Evolutionary conservation across 306 rosid species (phyloP).

Genomic region (Sicyos baderoa): DNA sequence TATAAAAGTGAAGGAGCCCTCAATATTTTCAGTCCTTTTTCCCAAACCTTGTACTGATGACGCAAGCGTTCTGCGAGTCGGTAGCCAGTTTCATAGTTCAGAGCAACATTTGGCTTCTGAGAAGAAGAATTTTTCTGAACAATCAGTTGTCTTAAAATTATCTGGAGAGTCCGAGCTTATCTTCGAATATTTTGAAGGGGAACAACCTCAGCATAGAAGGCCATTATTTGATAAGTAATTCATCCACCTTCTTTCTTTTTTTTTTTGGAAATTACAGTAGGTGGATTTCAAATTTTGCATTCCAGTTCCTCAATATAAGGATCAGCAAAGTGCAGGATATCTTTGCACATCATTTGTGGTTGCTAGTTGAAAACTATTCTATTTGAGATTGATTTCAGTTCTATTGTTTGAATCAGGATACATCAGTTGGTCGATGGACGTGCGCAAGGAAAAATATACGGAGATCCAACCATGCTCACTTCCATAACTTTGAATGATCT

Average conservation of each 20-base stretch:
- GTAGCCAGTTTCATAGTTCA: slow-evolving; percentile 19
- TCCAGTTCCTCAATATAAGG: neutral
- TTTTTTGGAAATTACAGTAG: neutral
- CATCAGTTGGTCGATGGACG: slow-evolving; percentile 42
- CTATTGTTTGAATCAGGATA: slow-evolving; percentile 44
- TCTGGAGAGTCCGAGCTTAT: slow-evolving; percentile 50
- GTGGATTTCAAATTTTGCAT: no score
- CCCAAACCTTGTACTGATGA: slow-evolving; percentile 33
- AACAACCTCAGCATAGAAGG: slow-evolving; percentile 67
- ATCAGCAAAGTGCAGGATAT: neutral
- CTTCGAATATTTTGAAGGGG: slow-evolving; percentile 76
- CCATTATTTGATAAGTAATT: slow-evolving; percentile 66
- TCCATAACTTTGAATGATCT: slow-evolving; percentile 52
- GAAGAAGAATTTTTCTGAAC: slow-evolving; percentile 23
- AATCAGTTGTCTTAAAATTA: slow-evolving; percentile 21
- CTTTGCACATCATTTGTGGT: neutral
- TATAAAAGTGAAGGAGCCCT: slow-evolving; percentile 30
- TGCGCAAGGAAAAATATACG: slow-evolving; percentile 36
- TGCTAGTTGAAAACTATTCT: neutral
- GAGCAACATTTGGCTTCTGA: slow-evolving; percentile 26
- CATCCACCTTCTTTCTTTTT: neutral
- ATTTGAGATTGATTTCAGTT: slow-evolving; percentile 20
- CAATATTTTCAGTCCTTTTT: slow-evolving; percentile 35
- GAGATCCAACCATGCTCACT: slow-evolving; percentile 55
- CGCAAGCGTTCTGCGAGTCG: slow-evolving; percentile 22